phyloP scores from a whole-genome alignment of 768 basidiomycete genomes.

The Lactifluus hygrophoroides region DNA sequence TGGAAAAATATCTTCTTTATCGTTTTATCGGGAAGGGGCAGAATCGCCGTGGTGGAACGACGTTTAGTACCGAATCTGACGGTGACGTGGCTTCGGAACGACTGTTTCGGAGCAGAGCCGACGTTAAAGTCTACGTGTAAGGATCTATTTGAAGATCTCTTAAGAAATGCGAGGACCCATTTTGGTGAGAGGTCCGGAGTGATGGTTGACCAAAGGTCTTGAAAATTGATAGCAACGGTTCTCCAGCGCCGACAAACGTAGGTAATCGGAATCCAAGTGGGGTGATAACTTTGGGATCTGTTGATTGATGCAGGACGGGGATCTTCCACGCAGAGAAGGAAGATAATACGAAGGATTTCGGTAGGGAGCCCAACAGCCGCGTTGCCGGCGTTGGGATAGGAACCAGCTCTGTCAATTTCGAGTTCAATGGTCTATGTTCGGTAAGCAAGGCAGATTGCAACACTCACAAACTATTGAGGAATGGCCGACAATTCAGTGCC shows the following conservation, averaged over 20 bases:
- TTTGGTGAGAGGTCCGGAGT: background rate
- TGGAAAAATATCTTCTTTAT: background rate
- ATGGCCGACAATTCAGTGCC: background rate
- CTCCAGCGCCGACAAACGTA: conserved; percentile 5
- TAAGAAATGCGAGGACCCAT: background rate
- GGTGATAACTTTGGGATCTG: background rate
- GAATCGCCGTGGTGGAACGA: background rate
- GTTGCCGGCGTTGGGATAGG: background rate
- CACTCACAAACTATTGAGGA: background rate
- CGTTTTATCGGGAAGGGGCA: background rate
- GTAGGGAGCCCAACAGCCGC: background rate
- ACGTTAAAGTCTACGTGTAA: background rate
- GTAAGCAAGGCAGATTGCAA: too few species aligned
- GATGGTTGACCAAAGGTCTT: background rate
- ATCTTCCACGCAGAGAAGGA: background rate
- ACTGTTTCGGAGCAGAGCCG: background rate
- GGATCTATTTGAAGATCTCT: background rate
- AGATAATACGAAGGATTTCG: background rate
- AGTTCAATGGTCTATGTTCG: background rate
- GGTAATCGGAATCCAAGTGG: background rate
- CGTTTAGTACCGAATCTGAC: background rate
- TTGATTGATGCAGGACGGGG: background rate
- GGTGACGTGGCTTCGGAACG: background rate
- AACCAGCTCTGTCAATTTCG: background rate
- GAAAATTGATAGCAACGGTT: background rate